These are phyloP conservation scores for Tetraselmis chui DNA, from an alignment of 139 green algal species.

Conservation along the genomic window DNA sequence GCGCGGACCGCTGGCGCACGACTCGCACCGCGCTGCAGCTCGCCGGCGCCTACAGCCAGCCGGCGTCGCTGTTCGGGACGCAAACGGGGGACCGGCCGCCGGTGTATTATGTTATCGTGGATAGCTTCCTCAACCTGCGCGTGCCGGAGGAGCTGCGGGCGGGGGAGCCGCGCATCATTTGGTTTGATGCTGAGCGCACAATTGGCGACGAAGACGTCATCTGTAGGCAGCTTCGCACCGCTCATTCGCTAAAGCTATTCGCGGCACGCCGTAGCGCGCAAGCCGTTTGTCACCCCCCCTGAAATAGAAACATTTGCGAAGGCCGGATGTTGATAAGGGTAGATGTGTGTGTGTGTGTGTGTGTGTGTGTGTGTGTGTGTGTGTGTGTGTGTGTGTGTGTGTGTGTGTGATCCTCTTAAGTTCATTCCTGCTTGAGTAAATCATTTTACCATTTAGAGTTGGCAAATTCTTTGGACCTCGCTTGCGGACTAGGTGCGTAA, in stretches of 20 bases:
- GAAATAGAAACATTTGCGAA: neutral
- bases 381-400: no score
- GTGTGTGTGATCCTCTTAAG: no score
- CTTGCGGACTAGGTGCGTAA: no score
- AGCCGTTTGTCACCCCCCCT: no score
- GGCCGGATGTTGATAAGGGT: neutral
- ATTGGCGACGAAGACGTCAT: neutral
- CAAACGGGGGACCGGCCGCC: neutral
- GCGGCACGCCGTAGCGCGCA: neutral
- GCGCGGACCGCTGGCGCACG: neutral
- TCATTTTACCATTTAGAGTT: no score
- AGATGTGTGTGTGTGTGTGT: neutral
- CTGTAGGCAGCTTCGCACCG: neutral
- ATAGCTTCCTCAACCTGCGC: neutral
- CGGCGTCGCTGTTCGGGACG: neutral
- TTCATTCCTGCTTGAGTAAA: no score
- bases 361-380: no score
- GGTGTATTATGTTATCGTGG: neutral
- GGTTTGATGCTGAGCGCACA: neutral
- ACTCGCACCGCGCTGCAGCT: neutral
- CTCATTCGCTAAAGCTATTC: neutral
- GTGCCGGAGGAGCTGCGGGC: neutral
- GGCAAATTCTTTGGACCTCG: no score
- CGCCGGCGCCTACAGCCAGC: neutral
- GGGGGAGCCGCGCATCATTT: neutral